These are phyloP conservation scores for Vicia villosa DNA, from an alignment of 306 rosid genomes.

Conservation along the genomic window DNA sequence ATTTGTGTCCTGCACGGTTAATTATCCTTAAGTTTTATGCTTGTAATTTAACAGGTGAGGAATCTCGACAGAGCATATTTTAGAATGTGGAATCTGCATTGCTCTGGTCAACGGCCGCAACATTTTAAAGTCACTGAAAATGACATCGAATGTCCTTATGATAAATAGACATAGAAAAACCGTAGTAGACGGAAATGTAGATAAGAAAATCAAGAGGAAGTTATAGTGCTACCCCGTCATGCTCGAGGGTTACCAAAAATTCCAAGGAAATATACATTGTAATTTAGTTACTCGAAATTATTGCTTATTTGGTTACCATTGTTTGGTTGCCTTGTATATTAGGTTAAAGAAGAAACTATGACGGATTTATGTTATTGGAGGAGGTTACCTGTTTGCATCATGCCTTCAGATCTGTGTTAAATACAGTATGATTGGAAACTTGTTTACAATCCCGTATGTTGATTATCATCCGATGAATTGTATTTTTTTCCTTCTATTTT, in stretches of 20 bases:
- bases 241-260: slow-evolving; percentile 5
- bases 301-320: neutral
- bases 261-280: neutral
- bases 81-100: slow-evolving; percentile 61
- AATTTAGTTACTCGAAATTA: slow-evolving; percentile 18
- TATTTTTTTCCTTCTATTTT: no score
- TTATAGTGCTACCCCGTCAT: slow-evolving; percentile 23
- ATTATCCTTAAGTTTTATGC: neutral
- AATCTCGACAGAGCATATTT: slow-evolving; percentile 60
- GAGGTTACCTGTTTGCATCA: neutral
- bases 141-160: slow-evolving; percentile 55
- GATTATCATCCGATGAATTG: no score
- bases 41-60: slow-evolving; percentile 47
- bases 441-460: no score
- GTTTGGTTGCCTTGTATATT: slow-evolving; percentile 21
- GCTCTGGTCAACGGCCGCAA: slow-evolving; percentile 59
- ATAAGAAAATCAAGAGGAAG: slow-evolving; percentile 43
- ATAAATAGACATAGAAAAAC: slow-evolving; percentile 47
- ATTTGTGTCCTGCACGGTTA: neutral
- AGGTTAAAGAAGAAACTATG: neutral
- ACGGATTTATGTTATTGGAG: slow-evolving; percentile 5
- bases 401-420: neutral
- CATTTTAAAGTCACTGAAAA: slow-evolving; percentile 59
- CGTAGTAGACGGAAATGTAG: slow-evolving; percentile 56
- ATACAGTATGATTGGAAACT: no score